phyloP scores from a whole-genome alignment of 2,329 filamentous ascomycete species.

The Corniculantispora saksenae region DNA sequence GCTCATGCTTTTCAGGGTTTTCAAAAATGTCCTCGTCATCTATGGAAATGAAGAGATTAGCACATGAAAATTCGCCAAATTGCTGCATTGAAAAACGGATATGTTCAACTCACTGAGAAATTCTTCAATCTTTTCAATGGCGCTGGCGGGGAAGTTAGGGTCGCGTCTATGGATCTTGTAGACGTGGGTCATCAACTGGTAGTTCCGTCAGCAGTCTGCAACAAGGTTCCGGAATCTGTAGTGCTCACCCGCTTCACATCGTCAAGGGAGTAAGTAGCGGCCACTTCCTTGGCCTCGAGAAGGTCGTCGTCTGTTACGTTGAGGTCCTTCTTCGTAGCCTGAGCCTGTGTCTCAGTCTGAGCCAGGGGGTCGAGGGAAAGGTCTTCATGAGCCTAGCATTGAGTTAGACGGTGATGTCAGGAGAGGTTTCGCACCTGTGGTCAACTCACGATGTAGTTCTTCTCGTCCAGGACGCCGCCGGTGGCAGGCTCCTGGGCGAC shows the following conservation, averaged over 20 bases:
- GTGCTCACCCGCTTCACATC: conserved; percentile 26
- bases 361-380: neutral
- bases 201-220: neutral
- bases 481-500: neutral
- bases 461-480: neutral
- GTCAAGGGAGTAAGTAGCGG: conserved; percentile 29
- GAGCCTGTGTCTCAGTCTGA: conserved; percentile 12
- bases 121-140: conserved; percentile 29
- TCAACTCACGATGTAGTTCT: neutral
- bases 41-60: neutral
- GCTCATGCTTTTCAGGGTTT: conserved; percentile 42
- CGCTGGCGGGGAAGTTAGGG: conserved; percentile 41
- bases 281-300: conserved; percentile 33
- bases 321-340: conserved; percentile 20
- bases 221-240: neutral
- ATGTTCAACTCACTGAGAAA: conserved; percentile 29
- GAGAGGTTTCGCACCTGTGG: neutral
- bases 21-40: conserved; percentile 32
- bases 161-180: conserved; percentile 40
- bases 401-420: neutral
- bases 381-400: neutral
- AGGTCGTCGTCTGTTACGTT: conserved; percentile 35
- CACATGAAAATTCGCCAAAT: neutral
- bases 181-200: conserved; percentile 29
- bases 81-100: too few species aligned